Conservation (phyloP, 192 early-diverging fungal species). For the Coemansia sp. region DNA sequence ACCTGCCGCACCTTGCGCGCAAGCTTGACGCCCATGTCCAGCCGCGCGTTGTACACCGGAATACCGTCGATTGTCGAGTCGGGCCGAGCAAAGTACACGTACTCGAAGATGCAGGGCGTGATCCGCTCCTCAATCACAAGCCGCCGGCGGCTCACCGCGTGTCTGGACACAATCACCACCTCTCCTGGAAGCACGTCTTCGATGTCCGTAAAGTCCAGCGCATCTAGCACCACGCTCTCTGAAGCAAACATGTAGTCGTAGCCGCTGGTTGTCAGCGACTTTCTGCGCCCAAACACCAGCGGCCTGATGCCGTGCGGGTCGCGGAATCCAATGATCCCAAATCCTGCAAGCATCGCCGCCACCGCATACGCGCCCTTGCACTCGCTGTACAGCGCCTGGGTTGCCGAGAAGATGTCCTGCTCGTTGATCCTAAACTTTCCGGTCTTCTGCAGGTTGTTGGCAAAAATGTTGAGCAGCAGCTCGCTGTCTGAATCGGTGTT, state of each 20-base stretch:
- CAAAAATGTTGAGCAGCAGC: constrained; percentile 96
- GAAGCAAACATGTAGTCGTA: constrained; percentile 98
- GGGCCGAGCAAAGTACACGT: constrained; percentile 98
- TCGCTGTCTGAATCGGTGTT: constrained; percentile 99
- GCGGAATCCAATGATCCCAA: constrained; percentile 91
- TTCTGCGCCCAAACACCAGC: constrained; percentile 86
- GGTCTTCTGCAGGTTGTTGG: constrained; percentile 94
- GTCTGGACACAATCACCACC: constrained; percentile 89
- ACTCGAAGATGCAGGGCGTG: constrained; percentile 99
- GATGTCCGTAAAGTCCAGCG: constrained; percentile 86
- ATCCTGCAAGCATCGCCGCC: constrained; percentile 96
- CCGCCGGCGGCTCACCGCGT: constrained; percentile 66
- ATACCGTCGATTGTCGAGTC: constrained; percentile 99
- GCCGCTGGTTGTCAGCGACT: constrained; percentile 59
- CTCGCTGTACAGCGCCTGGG: constrained; percentile 78
- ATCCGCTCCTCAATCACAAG: constrained; percentile 59
- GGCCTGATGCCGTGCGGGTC: constrained; percentile 98
- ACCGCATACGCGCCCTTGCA: constrained; percentile 93
- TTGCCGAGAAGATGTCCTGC: constrained; percentile 96
- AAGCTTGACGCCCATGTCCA: constrained; percentile 97
- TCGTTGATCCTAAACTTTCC: constrained; percentile 97
- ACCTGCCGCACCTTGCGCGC: constrained; percentile 77
- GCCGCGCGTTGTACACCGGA: constrained; percentile 95
- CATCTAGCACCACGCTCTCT: constrained; percentile 92
- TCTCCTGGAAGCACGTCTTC: constrained; percentile 91